These are phyloP conservation scores for Avena insularis DNA, from an alignment of 176 grass and related monocot species.

Conservation along the genomic window DNA sequence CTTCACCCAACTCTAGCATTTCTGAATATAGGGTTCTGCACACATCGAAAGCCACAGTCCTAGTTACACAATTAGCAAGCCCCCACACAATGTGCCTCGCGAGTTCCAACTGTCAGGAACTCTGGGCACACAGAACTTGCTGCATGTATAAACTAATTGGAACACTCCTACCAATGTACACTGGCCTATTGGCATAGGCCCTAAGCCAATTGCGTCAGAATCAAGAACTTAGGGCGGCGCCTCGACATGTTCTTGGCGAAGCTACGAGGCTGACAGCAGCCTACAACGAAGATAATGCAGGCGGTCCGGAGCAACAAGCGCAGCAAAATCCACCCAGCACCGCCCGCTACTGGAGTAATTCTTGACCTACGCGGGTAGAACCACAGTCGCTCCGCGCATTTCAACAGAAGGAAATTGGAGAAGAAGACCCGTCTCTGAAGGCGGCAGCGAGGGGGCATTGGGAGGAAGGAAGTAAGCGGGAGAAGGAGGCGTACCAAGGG, in stretches of 20 bases:
- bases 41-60: neutral
- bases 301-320: neutral
- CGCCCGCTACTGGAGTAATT: neutral
- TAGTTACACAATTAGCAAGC: conserved; percentile 4
- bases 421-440: neutral
- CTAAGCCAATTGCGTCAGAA: conserved; percentile 17
- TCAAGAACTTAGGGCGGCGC: neutral
- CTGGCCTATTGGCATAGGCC: neutral
- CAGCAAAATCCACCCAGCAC: neutral
- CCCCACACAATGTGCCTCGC: neutral
- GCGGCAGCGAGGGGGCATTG: neutral
- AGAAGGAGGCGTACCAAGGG: conserved; percentile 44
- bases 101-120: neutral
- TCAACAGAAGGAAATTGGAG: neutral
- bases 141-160: neutral
- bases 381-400: neutral
- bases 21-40: neutral
- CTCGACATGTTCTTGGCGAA: neutral
- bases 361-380: neutral
- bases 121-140: neutral
- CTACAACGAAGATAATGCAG: conserved; percentile 16
- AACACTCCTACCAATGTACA: neutral
- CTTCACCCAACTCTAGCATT: neutral
- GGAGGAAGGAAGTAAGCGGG: neutral
- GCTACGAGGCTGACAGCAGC: neutral